Conservation (phyloP, 441 rosid species). For the Kokia cookei region DNA sequence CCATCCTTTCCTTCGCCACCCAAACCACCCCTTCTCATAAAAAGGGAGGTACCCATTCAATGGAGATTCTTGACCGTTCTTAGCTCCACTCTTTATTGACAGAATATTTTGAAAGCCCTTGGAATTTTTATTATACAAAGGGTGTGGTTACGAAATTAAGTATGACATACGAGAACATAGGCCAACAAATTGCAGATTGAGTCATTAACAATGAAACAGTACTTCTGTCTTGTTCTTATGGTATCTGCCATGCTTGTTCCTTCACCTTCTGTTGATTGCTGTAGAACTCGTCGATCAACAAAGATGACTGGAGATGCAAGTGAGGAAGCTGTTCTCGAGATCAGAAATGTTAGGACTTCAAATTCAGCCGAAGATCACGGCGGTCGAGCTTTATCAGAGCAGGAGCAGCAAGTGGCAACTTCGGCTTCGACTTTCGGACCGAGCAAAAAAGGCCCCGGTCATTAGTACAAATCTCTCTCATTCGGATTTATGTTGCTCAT, state of each 20-base stretch:
- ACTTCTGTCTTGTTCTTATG: slow-evolving; percentile 25
- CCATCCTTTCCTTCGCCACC: slow-evolving; percentile 40
- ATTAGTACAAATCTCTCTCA: slow-evolving; percentile 22
- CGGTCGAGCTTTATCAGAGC: slow-evolving; percentile 12
- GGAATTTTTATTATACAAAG: slow-evolving; percentile 14
- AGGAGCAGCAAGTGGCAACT: slow-evolving; percentile 22
- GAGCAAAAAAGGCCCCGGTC: slow-evolving; percentile 78
- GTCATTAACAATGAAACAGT: slow-evolving; percentile 27
- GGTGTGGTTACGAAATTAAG: background rate
- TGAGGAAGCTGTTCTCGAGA: slow-evolving; percentile 7
- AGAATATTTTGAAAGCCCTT: slow-evolving; percentile 27
- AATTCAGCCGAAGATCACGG: slow-evolving; percentile 7
- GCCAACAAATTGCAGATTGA: slow-evolving; percentile 13
- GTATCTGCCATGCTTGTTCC: slow-evolving; percentile 19
- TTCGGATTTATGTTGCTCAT: background rate
- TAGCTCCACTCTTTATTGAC: slow-evolving; percentile 29
- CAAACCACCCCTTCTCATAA: slow-evolving; percentile 19
- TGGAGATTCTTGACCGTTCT: slow-evolving; percentile 38
- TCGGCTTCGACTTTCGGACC: slow-evolving; percentile 72
- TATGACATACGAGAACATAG: background rate
- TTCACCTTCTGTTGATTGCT: slow-evolving; percentile 24
- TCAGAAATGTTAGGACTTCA: slow-evolving; percentile 8
- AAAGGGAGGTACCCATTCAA: slow-evolving; percentile 33
- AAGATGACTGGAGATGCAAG: background rate
- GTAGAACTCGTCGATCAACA: slow-evolving; percentile 30